A percentile compares a stretch with the other conserved stretches of the same genome.
Evolutionary conservation across 2,329 filamentous ascomycete genomes (phyloP).

Genomic region (Pseudogymnoascus sp.): DNA sequence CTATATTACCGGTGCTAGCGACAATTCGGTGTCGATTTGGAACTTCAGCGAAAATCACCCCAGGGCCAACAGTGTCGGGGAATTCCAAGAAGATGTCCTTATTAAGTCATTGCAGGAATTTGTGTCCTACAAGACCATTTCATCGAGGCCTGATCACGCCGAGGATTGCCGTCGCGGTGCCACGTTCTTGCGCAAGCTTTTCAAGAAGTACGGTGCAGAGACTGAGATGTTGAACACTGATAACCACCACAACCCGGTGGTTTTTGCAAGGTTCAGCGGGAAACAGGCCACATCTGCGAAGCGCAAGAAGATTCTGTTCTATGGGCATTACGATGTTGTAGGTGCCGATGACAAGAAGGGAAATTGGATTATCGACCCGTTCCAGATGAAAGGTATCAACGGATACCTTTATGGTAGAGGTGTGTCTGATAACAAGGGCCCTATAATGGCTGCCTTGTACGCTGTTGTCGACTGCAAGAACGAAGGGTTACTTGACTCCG

Average conservation of each 20-base stretch:
- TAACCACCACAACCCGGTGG: conserved; percentile 76
- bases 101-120: conserved; percentile 75
- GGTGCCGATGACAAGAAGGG: conserved; percentile 73
- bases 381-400: conserved; percentile 79
- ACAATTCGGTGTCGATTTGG: conserved; percentile 85
- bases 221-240: conserved; percentile 85
- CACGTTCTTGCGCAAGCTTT: conserved; percentile 80
- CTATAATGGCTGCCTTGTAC: conserved; percentile 87
- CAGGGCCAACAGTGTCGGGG: conserved; percentile 15
- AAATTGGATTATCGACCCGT: conserved; percentile 84
- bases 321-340: conserved; percentile 97
- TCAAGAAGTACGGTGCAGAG: conserved; percentile 83
- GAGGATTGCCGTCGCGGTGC: conserved; percentile 91
- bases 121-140: conserved; percentile 85
- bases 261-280: conserved; percentile 79
- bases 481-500: conserved; percentile 74
- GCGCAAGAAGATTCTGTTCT: conserved; percentile 86
- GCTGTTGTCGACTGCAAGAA: conserved; percentile 84
- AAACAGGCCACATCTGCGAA: conserved; percentile 57
- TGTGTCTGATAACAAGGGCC: conserved; percentile 97
- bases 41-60: conserved; percentile 47
- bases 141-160: conserved; percentile 74
- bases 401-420: conserved; percentile 92
- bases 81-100: conserved; percentile 44
- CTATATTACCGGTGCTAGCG: conserved; percentile 92